Evolutionary conservation across 129 eudicot species (phyloP), one percentile per base, ranked within the genome.

Genomic region (Cynara cardunculus): DNA sequence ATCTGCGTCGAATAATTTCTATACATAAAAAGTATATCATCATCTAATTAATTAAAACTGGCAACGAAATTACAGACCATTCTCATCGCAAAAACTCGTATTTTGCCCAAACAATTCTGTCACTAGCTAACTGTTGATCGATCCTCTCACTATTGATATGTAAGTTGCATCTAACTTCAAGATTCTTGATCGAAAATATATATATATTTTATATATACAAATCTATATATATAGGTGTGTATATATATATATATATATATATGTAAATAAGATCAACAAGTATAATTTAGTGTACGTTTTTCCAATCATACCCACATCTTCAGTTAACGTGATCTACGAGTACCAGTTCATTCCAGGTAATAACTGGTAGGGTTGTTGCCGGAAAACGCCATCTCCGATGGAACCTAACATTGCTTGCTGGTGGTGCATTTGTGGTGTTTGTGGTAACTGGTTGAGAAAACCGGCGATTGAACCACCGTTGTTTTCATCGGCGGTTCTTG

Each of bases 321-420:
- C 82, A 79, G 83, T 34, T 34, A 86, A 84, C 69, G n/a, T 61
- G 18, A n/a, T 53, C 53, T 85, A 92, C 28, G 86, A 73, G 84
- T 86, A 91, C 98, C 98, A 94, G 72, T 89, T 91, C 89, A 86
- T 79, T 8, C 85, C 85, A 0, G 90, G 82, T 19, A 86, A 80
- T 19, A 86, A 80, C 49, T 86, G 91, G 59, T 88, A 86, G 0
- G 80, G 83, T 82, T 81, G 89, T 73, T 56, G 84, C 13, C 94
- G 84, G 46, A 75, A 89, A 61, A 88, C 91, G 26, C 92, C 94
- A 21, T 90, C 97, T 3, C 87, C 88, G 12, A 92, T 77, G 34
- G 78, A 74, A 19, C 90, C 94, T 32, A 93, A 34, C 91, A 89
- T 81, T 24, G 90, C 44, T 35, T 89, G 94, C 13, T 93, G 96